These are phyloP conservation scores for Wallacemonas rigidus DNA, from an alignment of 208 protist genomes.

Conservation along the genomic window DNA sequence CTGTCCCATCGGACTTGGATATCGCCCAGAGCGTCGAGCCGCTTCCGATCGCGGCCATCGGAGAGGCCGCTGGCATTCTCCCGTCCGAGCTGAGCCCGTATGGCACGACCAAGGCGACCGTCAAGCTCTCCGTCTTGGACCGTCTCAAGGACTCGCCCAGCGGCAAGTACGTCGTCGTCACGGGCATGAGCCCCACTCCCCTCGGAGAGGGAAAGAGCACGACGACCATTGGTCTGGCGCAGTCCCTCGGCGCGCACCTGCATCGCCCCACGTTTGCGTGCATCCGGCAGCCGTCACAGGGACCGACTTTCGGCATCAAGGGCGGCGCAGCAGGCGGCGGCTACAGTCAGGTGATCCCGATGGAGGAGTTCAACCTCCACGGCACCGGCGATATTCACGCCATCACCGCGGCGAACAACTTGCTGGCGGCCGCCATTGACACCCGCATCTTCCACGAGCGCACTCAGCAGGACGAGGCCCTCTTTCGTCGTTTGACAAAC, in stretches of 20 bases:
- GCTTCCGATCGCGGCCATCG: slow-evolving; percentile 76
- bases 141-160: slow-evolving; percentile 69
- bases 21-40: slow-evolving; percentile 91
- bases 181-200: slow-evolving; percentile 91
- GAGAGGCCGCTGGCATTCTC: slow-evolving; percentile 78
- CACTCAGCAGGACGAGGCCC: slow-evolving; percentile 90
- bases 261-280: slow-evolving; percentile 93
- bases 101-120: slow-evolving; percentile 91
- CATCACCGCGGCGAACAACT: slow-evolving; percentile 97
- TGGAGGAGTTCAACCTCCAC: slow-evolving; percentile 99
- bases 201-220: slow-evolving; percentile 98
- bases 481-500: slow-evolving; percentile 86
- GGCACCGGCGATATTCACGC: slow-evolving; percentile 99
- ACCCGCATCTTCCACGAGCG: slow-evolving; percentile 96
- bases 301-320: slow-evolving; percentile 96
- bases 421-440: slow-evolving; percentile 97
- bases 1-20: slow-evolving; percentile 94
- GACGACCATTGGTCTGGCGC: slow-evolving; percentile 96
- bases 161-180: slow-evolving; percentile 97
- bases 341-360: slow-evolving; percentile 97
- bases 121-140: slow-evolving; percentile 87
- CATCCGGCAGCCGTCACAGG: slow-evolving; percentile 97
- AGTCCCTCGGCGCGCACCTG: slow-evolving; percentile 97
- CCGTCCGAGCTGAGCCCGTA: slow-evolving; percentile 93
- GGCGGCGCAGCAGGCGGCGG: slow-evolving; percentile 98